phyloP scores from a whole-genome alignment of 805 yeast genomes.

The Wickerhamomyces ciferrii region DNA sequence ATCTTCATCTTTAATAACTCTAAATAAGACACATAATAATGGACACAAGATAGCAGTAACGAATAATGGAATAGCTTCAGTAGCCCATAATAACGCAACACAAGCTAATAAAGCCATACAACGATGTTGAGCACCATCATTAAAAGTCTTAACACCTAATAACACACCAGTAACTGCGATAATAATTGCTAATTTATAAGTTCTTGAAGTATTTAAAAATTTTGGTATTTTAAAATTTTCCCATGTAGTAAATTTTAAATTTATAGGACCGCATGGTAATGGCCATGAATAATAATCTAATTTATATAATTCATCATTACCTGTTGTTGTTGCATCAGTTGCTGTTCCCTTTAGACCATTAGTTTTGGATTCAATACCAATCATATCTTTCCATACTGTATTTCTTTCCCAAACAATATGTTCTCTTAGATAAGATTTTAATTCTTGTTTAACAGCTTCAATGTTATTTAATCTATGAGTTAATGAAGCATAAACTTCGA shows the following conservation, averaged over 20 bases:
- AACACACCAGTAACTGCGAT: conserved; percentile 48
- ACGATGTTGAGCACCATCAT: conserved; percentile 55
- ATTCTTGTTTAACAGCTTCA: conserved; percentile 44
- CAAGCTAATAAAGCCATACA: conserved; percentile 64
- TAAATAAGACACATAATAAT: conserved; percentile 63
- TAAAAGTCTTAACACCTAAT: conserved; percentile 54
- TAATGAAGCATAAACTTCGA: conserved; percentile 49
- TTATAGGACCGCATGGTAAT: conserved; percentile 24
- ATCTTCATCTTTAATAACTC: conserved; percentile 50
- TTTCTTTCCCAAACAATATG: conserved; percentile 96
- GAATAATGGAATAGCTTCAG: conserved; percentile 88
- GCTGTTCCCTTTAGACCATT: conserved; percentile 27
- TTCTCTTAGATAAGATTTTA: conserved; percentile 68
- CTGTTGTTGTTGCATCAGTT: conserved; percentile 31
- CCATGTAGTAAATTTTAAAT: conserved; percentile 19
- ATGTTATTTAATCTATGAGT: conserved; percentile 28
- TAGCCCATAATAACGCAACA: conserved; percentile 82
- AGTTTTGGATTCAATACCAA: conserved; percentile 75
- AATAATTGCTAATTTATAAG: conserved; percentile 43
- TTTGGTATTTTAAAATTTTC: conserved; percentile 38
- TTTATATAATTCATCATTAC: conserved; percentile 24
- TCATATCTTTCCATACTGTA: conserved; percentile 94
- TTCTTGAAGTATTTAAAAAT: conserved; percentile 39
- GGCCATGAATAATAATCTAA: conserved; percentile 27
- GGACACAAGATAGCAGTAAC: conserved; percentile 89